A percentile compares a stretch with the other conserved stretches of the same genome.
phyloP scores from a whole-genome alignment of 202 grass and related monocot species.

The Saccharum hybrid region DNA sequence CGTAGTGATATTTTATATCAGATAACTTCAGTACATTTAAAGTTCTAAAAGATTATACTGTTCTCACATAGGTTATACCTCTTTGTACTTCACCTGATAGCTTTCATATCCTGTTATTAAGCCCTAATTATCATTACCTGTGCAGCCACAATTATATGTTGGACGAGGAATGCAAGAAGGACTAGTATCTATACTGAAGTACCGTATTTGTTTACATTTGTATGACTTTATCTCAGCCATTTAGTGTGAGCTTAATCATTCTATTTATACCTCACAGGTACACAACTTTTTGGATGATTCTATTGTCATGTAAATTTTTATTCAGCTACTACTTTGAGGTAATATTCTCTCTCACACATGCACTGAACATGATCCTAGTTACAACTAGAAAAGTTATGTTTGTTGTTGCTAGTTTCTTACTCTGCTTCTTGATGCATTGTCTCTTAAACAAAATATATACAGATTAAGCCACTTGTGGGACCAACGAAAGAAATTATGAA shows the following conservation, averaged over 20 bases:
- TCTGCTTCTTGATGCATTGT: conserved; percentile 26
- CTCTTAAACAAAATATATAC: conserved; percentile 50
- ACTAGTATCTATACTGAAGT: conserved; percentile 87
- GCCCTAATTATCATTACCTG: conserved; percentile 47
- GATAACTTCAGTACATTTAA: conserved; percentile 13
- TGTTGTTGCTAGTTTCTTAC: conserved; percentile 17
- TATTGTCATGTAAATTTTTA: conserved; percentile 91
- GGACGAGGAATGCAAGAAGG: conserved; percentile 95
- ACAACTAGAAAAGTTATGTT: background rate
- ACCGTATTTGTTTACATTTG: conserved; percentile 47
- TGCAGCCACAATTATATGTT: conserved; percentile 82
- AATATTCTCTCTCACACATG: conserved; percentile 35
- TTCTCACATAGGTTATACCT: conserved; percentile 5
- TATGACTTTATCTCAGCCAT: conserved; percentile 30
- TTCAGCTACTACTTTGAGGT: conserved; percentile 98
- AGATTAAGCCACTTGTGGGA: conserved; percentile 93
- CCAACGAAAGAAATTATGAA: conserved; percentile 94
- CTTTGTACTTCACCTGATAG: background rate
- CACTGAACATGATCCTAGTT: conserved; percentile 25
- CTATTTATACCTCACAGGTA: conserved; percentile 61
- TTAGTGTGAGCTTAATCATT: conserved; percentile 42
- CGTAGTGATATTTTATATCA: conserved; percentile 11
- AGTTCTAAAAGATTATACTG: background rate
- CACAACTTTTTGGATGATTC: conserved; percentile 79
- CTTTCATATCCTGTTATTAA: conserved; percentile 34